Evolutionary conservation across 2,329 filamentous ascomycete genomes (phyloP).

Genomic region (Lecanicillium sp.): DNA sequence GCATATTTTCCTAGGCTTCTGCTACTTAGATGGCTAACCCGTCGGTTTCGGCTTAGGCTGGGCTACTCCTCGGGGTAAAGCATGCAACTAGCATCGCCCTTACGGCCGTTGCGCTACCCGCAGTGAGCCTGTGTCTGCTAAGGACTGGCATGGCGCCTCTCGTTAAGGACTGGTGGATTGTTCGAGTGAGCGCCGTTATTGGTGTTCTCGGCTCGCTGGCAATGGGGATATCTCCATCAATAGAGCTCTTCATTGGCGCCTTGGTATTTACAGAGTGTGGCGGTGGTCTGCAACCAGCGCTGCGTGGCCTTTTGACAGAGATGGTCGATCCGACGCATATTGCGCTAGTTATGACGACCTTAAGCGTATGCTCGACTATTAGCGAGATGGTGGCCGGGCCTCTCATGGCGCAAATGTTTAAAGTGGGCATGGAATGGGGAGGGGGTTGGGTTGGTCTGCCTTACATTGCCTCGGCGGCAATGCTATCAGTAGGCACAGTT

Average conservation of each 20-base stretch:
- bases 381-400: constrained; percentile 3
- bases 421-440: neutral
- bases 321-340: constrained; percentile 5
- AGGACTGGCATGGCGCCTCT: neutral
- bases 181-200: neutral
- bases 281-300: constrained; percentile 1
- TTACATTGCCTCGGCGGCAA: constrained; percentile 1
- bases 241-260: constrained; percentile 1
- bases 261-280: constrained; percentile 2
- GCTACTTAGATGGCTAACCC: no score
- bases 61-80: neutral
- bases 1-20: no score
- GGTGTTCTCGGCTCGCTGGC: neutral
- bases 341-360: constrained; percentile 3
- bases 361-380: neutral
- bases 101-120: constrained; percentile 3
- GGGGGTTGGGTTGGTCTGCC: constrained; percentile 4
- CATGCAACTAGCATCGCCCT: neutral
- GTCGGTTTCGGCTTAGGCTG: no score
- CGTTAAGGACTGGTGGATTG: constrained; percentile 6
- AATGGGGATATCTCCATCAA: neutral
- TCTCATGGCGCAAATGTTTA: constrained; percentile 1
- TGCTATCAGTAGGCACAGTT: constrained; percentile 1
- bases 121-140: constrained; percentile 1
- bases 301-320: constrained; percentile 4